A percentile compares a stretch with the other conserved stretches of the same genome.
Evolutionary conservation across 1,139 yeast species (phyloP).

Genomic region (Kodamaea alishanica): DNA sequence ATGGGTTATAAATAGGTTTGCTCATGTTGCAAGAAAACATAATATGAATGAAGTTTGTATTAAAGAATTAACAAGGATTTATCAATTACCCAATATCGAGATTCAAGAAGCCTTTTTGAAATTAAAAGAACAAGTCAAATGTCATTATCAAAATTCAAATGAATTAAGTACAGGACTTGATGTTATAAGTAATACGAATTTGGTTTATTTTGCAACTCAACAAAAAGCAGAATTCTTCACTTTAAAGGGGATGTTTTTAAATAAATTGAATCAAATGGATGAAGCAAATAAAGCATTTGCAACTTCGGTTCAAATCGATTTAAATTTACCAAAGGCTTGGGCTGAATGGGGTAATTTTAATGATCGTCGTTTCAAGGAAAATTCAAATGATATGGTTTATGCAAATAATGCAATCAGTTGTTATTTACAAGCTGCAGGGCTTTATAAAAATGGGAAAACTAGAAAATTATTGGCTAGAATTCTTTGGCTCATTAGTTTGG

Average conservation of each 20-base stretch:
- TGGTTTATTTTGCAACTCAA: constrained; percentile 93
- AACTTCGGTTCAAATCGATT: constrained; percentile 92
- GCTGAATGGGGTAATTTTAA: constrained; percentile 99
- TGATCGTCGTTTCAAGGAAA: constrained; percentile 82
- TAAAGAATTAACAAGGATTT: constrained; percentile 86
- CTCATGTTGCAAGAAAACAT: constrained; percentile 96
- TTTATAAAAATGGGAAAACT: constrained; percentile 89
- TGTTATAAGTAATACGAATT: constrained; percentile 92
- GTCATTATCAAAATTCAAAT: constrained; percentile 84
- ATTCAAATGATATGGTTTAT: constrained; percentile 74
- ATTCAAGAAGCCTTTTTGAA: constrained; percentile 97
- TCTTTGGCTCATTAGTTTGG: constrained; percentile 89
- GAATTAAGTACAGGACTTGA: constrained; percentile 93
- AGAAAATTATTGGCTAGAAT: constrained; percentile 85
- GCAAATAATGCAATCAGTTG: constrained; percentile 96
- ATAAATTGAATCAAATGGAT: constrained; percentile 81
- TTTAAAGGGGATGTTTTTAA: constrained; percentile 94
- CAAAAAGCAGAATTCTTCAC: constrained; percentile 98
- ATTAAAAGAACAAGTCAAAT: constrained; percentile 93
- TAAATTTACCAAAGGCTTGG: constrained; percentile 96
- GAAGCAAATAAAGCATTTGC: constrained; percentile 98
- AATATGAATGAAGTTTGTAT: constrained; percentile 96
- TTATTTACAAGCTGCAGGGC: constrained; percentile 94
- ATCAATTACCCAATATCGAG: constrained; percentile 94
- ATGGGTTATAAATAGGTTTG: constrained; percentile 97